Evolutionary conservation across 805 yeast genomes (phyloP), one percentile per base, ranked within the genome.

Genomic region (Wickerhamiella kazuoi): DNA sequence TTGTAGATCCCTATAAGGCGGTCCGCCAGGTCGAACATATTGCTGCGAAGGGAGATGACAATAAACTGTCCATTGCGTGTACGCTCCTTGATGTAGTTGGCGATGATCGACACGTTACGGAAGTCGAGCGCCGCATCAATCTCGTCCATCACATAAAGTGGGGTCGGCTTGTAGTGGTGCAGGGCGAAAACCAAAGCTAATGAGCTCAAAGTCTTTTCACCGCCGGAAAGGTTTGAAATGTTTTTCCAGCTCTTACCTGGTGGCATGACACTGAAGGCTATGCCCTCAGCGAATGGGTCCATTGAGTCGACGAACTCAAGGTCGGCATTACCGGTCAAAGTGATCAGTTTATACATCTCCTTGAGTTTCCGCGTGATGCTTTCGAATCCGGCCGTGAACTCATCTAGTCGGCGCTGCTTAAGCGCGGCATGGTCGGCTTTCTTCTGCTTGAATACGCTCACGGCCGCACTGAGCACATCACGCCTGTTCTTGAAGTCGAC

Each of bases 271-370:
- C 94, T 80, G 58, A 90, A 90, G 32, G 86, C 63, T 30, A 90
- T 86, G 24, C 99, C 99, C 60, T 90, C 98, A 1, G 94, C 75
- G 52, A 90, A 90, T n/a, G 98, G 98, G 59, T 90, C 97, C 54
- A 87, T 68, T 44, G 93, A 79, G 54, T 90, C 98, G 16, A 84
- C 96, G 34, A 87, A 67, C 56, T 90, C 99, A 28, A 90, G 66
- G 56, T 90, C 98, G 0, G 99, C 99, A 62, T 87, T 90, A 26
- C 99, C 99, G 21, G 98, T 98, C 93, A 87, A 84, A 1, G 98
- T 90, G 44, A 90, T 90, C 93, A 90, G 81, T 53, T 86, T 93
- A 52, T 90, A 90, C 97, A 90, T 86, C 51, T 83, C 95, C 56
- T 87, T 90, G 46, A 90, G 68, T 5, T 94, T 80, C 55, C 75